phyloP scores from a whole-genome alignment of 768 basidiomycete species.

The Lactifluus subvellereus region DNA sequence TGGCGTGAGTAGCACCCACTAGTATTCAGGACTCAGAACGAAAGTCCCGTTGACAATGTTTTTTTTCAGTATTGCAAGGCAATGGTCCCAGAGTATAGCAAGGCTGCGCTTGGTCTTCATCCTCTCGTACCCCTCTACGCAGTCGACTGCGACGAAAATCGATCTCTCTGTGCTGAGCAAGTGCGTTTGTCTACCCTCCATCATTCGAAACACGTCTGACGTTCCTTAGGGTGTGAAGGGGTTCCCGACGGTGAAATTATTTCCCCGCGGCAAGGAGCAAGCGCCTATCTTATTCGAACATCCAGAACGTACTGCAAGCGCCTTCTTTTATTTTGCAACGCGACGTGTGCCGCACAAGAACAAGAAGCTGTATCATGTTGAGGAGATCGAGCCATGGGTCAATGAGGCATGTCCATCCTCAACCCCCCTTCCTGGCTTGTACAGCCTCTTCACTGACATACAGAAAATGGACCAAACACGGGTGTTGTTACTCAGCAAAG shows the following conservation, averaged over 20 bases:
- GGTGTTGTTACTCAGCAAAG: slow-evolving; percentile 67
- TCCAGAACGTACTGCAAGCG: slow-evolving; percentile 63
- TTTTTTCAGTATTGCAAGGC: slow-evolving; percentile 68
- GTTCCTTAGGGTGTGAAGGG: slow-evolving; percentile 63
- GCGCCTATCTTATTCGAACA: slow-evolving; percentile 61
- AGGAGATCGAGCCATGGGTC: slow-evolving; percentile 63
- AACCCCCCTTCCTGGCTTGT: neutral
- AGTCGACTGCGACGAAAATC: slow-evolving; percentile 92
- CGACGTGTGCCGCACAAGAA: slow-evolving; percentile 68
- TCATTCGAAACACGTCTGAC: neutral
- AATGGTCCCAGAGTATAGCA: slow-evolving; percentile 80
- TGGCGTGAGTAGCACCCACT: slow-evolving; percentile 48
- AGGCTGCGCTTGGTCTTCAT: slow-evolving; percentile 70
- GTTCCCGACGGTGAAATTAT: slow-evolving; percentile 92
- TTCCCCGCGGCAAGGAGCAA: slow-evolving; percentile 65
- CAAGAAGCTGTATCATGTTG: slow-evolving; percentile 48
- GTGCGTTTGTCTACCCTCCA: slow-evolving; percentile 29
- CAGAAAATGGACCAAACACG: slow-evolving; percentile 44
- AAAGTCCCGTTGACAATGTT: neutral
- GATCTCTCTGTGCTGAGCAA: slow-evolving; percentile 75
- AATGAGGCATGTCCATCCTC: slow-evolving; percentile 46
- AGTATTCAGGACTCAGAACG: neutral
- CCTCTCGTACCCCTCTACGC: slow-evolving; percentile 87
- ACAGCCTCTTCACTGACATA: neutral
- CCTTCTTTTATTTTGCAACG: slow-evolving; percentile 71